Evolutionary conservation across 441 rosid species (phyloP), one percentile per base, ranked within the genome.

Genomic region (Bocquillonia castaneifolia): DNA sequence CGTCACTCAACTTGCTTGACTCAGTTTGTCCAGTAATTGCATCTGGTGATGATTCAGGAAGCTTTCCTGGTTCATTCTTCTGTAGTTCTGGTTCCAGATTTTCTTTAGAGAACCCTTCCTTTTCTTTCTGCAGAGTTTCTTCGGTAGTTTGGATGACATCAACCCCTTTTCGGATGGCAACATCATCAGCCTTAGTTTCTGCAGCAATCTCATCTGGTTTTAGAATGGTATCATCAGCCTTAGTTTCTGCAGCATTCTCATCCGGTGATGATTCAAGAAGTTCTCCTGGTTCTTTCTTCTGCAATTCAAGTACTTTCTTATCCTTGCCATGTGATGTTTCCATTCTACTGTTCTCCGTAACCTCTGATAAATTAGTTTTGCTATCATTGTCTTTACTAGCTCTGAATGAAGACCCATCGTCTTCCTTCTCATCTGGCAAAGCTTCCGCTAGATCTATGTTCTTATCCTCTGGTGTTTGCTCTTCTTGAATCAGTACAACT

Each of bases 251-350:
- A n/a, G n/a, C n/a, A n/a, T n/a, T n/a, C n/a, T n/a, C n/a, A n/a
- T n/a, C n/a, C n/a, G n/a, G 2, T 68, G 67, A 31, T 7, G 37
- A 51, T 42, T 68, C 70, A 56, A 67, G 65, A 28, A 57, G 47
- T 59, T 67, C 72, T 15, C 15, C 61, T 31, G 57, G 25, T 28
- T 71, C 72, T 56, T 45, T 65, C 61, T 62, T 63, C 25, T 60
- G 55, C 56, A 47, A 47, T 56, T 59, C 55, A 23, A 44, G 55
- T n/a, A 59, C 58, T 4, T 15, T 39, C 4, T 72, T 71, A 58
- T 70, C 79, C 73, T 66, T 70, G 44, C 32, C 34, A 26, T 50
- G 29, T 36, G 65, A 68, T 64, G 7, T 72, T 65, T 48, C 66
- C 32, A 32, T 26, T 18, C 50, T 37, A 20, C 29, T 15, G 10